These are phyloP conservation scores for Alectoria sarmentosa DNA, from an alignment of 495 filamentous ascomycete species.

Conservation along the genomic window DNA sequence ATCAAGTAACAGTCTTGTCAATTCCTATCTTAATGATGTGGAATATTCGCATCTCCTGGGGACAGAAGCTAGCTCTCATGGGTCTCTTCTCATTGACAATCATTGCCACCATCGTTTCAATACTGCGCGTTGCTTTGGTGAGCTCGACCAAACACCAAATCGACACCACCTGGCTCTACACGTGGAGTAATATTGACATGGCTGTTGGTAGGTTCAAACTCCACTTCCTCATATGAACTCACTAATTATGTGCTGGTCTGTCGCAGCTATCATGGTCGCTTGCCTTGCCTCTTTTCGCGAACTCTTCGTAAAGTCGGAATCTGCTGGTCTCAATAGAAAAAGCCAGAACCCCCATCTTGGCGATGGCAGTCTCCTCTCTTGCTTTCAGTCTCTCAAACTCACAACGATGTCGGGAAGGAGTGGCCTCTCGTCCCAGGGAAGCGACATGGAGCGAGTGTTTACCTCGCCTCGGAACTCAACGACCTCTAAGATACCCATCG, in stretches of 20 bases:
- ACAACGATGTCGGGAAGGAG: neutral
- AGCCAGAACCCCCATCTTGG: neutral
- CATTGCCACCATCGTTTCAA: conserved; percentile 27
- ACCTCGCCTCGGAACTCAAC: neutral
- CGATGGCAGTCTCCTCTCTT: neutral
- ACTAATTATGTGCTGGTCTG: neutral
- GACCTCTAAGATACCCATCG: neutral
- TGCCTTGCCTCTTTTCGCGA: conserved; percentile 21
- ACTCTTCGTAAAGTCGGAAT: conserved; percentile 14
- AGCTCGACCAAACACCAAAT: conserved; percentile 17
- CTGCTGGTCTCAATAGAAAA: neutral
- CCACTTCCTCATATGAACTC: neutral
- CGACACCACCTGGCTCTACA: conserved; percentile 28
- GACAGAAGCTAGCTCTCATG: conserved; percentile 26
- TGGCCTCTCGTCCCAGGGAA: neutral
- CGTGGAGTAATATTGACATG: conserved; percentile 32
- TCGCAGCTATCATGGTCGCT: conserved; percentile 15
- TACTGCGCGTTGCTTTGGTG: conserved; percentile 26
- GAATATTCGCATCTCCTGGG: conserved; percentile 23
- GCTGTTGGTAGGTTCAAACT: conserved; percentile 19
- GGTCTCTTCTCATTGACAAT: conserved; percentile 28
- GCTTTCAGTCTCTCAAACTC: neutral
- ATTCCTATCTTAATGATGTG: conserved; percentile 25
- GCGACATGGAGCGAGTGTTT: neutral
- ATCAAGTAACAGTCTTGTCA: neutral